Percentiles rank a stretch among this genome's conserved stretches.
Evolutionary conservation across 2,329 filamentous ascomycete genomes (phyloP).

Genomic region (Plenodomus lindquistii): DNA sequence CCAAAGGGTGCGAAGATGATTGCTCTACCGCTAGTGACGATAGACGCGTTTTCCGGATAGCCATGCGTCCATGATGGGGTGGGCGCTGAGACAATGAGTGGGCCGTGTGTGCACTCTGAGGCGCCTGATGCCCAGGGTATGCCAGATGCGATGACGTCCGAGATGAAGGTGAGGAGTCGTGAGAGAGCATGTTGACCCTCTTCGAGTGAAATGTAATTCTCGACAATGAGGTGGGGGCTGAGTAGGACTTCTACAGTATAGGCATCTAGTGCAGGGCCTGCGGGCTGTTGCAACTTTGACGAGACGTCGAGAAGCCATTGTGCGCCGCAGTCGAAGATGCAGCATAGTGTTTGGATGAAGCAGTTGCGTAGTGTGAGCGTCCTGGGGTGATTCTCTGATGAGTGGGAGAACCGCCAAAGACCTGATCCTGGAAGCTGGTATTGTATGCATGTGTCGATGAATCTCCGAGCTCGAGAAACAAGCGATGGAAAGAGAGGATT

Average conservation of each 20-base stretch:
- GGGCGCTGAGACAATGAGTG: conserved; percentile 29
- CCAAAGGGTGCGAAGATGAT: conserved; percentile 40
- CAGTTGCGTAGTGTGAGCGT: conserved; percentile 46
- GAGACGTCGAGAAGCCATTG: conserved; percentile 45
- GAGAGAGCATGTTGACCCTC: conserved; percentile 24
- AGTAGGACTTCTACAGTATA: conserved; percentile 30
- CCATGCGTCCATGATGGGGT: conserved; percentile 4
- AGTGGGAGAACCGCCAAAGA: conserved; percentile 34
- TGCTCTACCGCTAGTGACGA: conserved; percentile 20
- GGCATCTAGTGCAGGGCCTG: conserved; percentile 9
- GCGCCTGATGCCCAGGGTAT: conserved; percentile 39
- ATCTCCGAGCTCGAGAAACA: conserved; percentile 36
- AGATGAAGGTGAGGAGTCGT: conserved; percentile 23
- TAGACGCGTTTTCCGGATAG: background rate
- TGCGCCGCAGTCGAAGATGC: conserved; percentile 46
- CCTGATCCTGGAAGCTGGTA: conserved; percentile 23
- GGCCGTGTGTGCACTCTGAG: conserved; percentile 36
- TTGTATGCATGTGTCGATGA: conserved; percentile 42
- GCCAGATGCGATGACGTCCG: conserved; percentile 29
- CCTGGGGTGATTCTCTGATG: conserved; percentile 32
- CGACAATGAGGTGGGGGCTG: conserved; percentile 40
- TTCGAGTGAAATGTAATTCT: conserved; percentile 40
- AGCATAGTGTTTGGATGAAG: conserved; percentile 48
- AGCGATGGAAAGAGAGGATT: conserved; percentile 31
- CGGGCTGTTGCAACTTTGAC: conserved; percentile 26